Base-by-base conservation (phyloP, 2,329 filamentous ascomycete species). In the Cadophora sp. region DNA sequence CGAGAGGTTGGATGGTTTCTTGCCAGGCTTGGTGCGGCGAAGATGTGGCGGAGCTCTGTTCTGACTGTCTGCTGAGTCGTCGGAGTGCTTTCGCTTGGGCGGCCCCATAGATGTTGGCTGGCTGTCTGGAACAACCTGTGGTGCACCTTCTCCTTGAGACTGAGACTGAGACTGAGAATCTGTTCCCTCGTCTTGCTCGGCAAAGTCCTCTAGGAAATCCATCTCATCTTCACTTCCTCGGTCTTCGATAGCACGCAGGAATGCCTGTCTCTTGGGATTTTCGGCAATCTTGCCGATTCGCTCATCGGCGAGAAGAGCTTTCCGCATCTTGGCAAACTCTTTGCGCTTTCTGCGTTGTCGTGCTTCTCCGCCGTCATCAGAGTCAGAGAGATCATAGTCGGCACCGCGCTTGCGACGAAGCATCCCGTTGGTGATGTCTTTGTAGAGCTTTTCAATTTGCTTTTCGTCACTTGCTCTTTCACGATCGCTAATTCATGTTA, bases 321-420 rank as follows among this genome's bases (percentile, higher is more conserved):
- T 94, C 65, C 94, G 91, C 91, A 97, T 96, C 80, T 93, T 92
- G 43, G 91, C 91, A 79, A 97, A 97, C 75, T 97, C 93, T 47
- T 90, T 86, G 62, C 93, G 90, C 83, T 96, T 97, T 82, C 91
- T 89, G 60, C 93, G 89, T 55, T 91, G 88, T 53, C 89, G 87
- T 36, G 91, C 87, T 74, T 95, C 92, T 20, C 91, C 88, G 70
- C 91, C 93, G 73, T 97, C 95, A 72, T 97, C 95, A 2, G 93
- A 95, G 77, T 98, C 96, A 5, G 93, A 94, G 24, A 97, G 86
- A 73, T 95, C 92, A 70, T 94, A 90, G 73, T 94, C 91, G 76
- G 92, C 85, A 69, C 90, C 91, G 76, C 87, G 89, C 77, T 96
- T 95, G 69, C 93, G 90, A 13, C 94, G 91, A 59, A 99, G 85